These are phyloP conservation scores for Sphagnum fallax DNA, from an alignment of 228 moss, liverwort and hornwort genomes.

Conservation along the genomic window DNA sequence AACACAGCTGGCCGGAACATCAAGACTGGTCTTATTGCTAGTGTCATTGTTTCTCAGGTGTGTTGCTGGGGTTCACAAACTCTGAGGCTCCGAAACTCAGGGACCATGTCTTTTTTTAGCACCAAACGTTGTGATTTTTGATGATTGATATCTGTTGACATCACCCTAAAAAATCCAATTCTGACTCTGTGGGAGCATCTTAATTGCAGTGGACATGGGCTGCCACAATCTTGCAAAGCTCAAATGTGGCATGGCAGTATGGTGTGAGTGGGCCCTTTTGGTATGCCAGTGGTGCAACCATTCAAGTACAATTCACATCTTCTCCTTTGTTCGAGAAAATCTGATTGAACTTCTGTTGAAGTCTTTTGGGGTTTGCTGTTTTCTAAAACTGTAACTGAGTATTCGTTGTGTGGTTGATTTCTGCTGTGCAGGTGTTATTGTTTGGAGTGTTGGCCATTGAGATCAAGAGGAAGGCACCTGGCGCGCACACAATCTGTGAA, in stretches of 20 bases:
- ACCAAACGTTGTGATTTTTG: background rate
- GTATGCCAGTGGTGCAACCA: slow-evolving; percentile 38
- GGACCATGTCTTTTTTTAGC: background rate
- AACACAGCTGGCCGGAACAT: slow-evolving; percentile 91
- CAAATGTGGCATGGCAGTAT: slow-evolving; percentile 51
- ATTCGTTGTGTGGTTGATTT: background rate
- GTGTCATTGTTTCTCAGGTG: slow-evolving; percentile 95
- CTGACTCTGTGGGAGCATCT: no score
- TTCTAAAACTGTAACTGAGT: background rate
- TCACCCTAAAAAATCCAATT: no score
- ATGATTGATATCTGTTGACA: background rate
- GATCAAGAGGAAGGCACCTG: slow-evolving; percentile 53
- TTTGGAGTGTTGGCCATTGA: slow-evolving; percentile 55
- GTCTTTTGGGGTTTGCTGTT: background rate
- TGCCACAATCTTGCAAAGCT: slow-evolving; percentile 44
- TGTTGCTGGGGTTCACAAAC: background rate
- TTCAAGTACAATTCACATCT: background rate
- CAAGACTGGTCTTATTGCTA: slow-evolving; percentile 88
- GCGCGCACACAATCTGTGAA: slow-evolving; percentile 53
- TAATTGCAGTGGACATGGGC: slow-evolving; percentile 52
- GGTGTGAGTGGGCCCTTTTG: slow-evolving; percentile 54
- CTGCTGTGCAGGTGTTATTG: slow-evolving; percentile 29
- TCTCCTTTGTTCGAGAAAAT: background rate
- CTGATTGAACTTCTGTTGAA: background rate
- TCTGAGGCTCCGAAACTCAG: background rate